Percentiles rank a stretch among this genome's conserved stretches.
Evolutionary conservation across 805 yeast genomes (phyloP).

Genomic region (Kodamaea sagamina): DNA sequence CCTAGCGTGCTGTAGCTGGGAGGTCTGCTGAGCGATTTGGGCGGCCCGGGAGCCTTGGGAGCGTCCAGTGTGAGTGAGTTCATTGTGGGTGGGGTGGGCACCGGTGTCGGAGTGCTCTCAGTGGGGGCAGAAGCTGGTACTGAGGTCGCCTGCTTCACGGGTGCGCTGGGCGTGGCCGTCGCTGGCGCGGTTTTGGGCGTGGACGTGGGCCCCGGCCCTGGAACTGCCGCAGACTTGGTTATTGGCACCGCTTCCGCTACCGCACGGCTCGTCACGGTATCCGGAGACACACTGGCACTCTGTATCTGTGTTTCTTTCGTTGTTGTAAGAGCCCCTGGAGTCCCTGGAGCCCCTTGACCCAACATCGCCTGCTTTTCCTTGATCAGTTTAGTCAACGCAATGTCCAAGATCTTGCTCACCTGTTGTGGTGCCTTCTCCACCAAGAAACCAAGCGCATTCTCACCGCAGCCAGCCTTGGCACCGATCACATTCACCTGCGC

Average conservation of each 20-base stretch:
- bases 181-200: too few species aligned
- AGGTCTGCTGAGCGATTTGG: conserved; percentile 8
- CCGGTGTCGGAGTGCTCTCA: too few species aligned
- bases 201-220: too few species aligned
- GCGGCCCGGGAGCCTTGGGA: too few species aligned
- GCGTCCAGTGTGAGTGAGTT: too few species aligned
- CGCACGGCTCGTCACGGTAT: too few species aligned
- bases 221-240: too few species aligned
- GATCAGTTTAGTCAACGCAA: conserved; percentile 80
- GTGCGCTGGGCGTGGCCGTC: too few species aligned
- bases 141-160: too few species aligned
- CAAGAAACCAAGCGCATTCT: conserved; percentile 73
- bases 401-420: conserved; percentile 73
- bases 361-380: conserved; percentile 38
- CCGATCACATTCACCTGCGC: conserved; percentile 89
- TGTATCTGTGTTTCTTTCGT: too few species aligned
- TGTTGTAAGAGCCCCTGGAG: conserved; percentile 15
- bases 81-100: too few species aligned
- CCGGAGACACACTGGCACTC: background rate
- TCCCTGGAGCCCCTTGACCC: conserved; percentile 15
- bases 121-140: too few species aligned
- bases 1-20: conserved; percentile 25
- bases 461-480: conserved; percentile 76
- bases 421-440: conserved; percentile 83
- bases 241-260: background rate